A percentile compares a stretch with the other conserved stretches of the same genome.
These are phyloP conservation scores for Bruguiera parviflora DNA, from an alignment of 345 rosid genomes.

Conservation along the genomic window DNA sequence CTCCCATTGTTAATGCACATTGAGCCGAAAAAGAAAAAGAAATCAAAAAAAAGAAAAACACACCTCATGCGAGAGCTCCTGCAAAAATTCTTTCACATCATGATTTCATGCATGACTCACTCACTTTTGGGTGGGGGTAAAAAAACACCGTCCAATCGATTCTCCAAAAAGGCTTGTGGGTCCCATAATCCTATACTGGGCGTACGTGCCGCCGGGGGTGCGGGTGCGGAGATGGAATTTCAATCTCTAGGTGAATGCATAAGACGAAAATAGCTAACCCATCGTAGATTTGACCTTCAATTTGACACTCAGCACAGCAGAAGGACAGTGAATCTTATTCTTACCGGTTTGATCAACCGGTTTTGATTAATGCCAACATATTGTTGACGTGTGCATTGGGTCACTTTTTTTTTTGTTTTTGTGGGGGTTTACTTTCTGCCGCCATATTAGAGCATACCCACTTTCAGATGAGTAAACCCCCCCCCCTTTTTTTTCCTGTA, in stretches of 20 bases:
- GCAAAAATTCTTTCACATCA: not conserved
- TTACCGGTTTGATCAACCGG: conserved; percentile 29
- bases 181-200: not conserved
- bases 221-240: too few relatives aligned
- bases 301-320: conserved; percentile 22
- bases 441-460: conserved; percentile 18
- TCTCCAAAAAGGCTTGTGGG: not conserved
- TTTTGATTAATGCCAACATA: conserved; percentile 9
- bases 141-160: not conserved
- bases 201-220: too few relatives aligned
- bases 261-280: not conserved
- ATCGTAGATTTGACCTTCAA: conserved; percentile 31
- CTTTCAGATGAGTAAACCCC: too few relatives aligned
- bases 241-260: too few relatives aligned
- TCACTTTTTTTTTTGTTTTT: conserved; percentile 1
- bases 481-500: too few relatives aligned
- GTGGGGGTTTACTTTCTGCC: conserved; percentile 24
- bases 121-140: not conserved
- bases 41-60: not conserved
- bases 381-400: conserved; percentile 30
- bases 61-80: not conserved
- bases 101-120: not conserved
- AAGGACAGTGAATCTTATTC: conserved; percentile 47
- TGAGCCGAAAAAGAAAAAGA: not conserved
- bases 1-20: conserved; percentile 2